Evolutionary conservation across 768 basidiomycete genomes (phyloP), one percentile per base, ranked within the genome.

Genomic region (Phaeolepiota aurea): DNA sequence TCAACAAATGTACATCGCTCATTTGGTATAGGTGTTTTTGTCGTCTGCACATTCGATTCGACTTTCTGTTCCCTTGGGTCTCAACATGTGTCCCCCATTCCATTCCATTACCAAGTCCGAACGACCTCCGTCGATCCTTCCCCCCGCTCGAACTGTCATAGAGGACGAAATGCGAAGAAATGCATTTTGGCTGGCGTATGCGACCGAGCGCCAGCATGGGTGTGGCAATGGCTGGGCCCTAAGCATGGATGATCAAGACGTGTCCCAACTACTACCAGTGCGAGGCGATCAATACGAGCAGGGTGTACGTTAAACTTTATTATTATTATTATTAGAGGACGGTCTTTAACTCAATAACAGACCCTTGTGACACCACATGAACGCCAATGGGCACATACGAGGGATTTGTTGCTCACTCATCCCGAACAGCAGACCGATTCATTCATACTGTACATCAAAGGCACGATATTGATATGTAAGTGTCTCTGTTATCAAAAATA

Each of bases 121-220:
- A 20, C 64, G 76, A 25, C 68, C 77, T 0, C 60, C 74, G n/a
- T 75, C 81, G 4, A 71, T 86, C 38, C 53, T 86, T 12, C 64
- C 70, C 0, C 65, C 76, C 2, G 75, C 82, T n/a, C 65, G 66
- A 32, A 78, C 71, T 21, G 70, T 76, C 1, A 62, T 79, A 4
- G 85, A 87, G 54, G 81, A 82, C 22, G 86, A 87, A 56, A 75
- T 65, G 30, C 69, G 86, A 37, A 67, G 83, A 41, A 87, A 87
- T 49, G 66, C 75, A 1, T 85, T 86, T 50, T 88, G 84, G 77
- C 51, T 82, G 34, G 77, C 81, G 5, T 87, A 86, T 54, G 68
- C 77, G 4, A 64, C 69, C 33, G 85, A 87, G 48, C 74, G 84
- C 19, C 71, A 79, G 45, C 74, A 77, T 42, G 77, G 81, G 3